Evolutionary conservation across 176 grass and related monocot species (phyloP).

Genomic region (Hyparrhenia diplandra): DNA sequence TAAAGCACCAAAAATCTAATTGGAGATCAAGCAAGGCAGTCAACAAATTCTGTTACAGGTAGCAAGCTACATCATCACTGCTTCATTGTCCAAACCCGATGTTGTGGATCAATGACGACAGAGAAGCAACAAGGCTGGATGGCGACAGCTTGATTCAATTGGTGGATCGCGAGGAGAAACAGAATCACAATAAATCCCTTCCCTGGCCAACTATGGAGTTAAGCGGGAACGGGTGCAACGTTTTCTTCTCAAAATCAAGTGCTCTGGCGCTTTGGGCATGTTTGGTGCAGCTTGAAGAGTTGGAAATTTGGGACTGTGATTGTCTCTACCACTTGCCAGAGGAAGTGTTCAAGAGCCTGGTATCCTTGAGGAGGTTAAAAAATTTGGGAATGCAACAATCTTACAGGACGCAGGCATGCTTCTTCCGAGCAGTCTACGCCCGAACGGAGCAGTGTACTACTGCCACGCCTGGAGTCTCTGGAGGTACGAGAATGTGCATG

Average conservation of each 20-base stretch:
- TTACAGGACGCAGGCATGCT: too few species aligned
- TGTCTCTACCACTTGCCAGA: too few species aligned
- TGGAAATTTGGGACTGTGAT: neutral
- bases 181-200: neutral
- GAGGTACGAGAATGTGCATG: accelerated
- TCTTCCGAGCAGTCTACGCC: too few species aligned
- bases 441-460: too few species aligned
- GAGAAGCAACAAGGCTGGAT: neutral
- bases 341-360: too few species aligned
- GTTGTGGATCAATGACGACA: neutral
- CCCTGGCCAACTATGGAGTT: neutral
- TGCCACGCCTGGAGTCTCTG: too few species aligned
- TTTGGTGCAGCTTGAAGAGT: neutral
- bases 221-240: neutral
- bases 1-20: too few species aligned
- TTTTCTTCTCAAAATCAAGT: neutral
- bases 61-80: too few species aligned
- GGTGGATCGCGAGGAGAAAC: neutral
- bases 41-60: too few species aligned
- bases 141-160: neutral
- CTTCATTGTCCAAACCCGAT: neutral
- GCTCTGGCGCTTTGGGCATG: neutral
- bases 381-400: too few species aligned
- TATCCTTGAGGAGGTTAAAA: too few species aligned
- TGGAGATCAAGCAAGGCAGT: too few species aligned